phyloP scores from a whole-genome alignment of 371 early-diverging fungal genomes.

The Coemansia sp. region DNA sequence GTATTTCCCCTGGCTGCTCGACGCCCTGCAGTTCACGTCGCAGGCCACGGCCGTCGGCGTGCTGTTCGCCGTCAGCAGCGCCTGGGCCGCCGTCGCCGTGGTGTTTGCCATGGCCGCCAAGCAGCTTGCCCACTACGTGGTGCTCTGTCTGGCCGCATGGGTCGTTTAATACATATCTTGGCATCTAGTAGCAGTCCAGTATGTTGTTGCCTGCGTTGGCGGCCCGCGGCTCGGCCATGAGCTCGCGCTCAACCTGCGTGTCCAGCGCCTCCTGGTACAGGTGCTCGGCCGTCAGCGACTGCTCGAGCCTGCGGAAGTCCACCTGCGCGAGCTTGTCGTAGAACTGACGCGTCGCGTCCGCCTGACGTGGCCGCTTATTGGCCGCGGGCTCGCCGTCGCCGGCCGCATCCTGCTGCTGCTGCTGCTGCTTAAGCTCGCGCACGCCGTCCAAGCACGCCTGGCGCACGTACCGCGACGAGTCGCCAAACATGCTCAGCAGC shows the following conservation, averaged over 20 bases:
- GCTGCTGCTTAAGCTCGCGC: constrained; percentile 11
- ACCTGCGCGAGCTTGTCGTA: constrained; percentile 23
- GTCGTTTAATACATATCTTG: constrained; percentile 5
- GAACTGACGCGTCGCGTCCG: constrained; percentile 1
- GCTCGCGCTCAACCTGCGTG: constrained; percentile 42
- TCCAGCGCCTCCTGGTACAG: constrained; percentile 58
- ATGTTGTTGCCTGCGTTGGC: constrained; percentile 47
- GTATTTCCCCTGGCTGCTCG: constrained; percentile 79
- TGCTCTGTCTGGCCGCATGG: constrained; percentile 17
- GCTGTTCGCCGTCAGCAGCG: constrained; percentile 36
- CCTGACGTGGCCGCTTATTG: constrained; percentile 2
- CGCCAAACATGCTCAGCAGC: constrained; percentile 37
- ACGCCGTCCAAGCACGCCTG: constrained; percentile 27
- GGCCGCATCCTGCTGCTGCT: not conserved
- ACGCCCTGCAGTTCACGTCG: constrained; percentile 75
- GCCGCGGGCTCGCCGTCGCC: not conserved
- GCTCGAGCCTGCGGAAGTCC: constrained; percentile 42
- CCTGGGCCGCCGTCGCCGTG: constrained; percentile 48
- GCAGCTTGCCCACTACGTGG: constrained; percentile 35
- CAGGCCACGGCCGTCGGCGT: constrained; percentile 83
- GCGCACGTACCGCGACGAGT: constrained; percentile 50
- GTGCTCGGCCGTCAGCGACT: constrained; percentile 46
- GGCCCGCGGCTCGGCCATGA: constrained; percentile 40
- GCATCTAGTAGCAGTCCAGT: constrained; percentile 39
- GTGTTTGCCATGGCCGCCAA: constrained; percentile 40